Evolutionary conservation across 106 monocot species (phyloP).

Genomic region (Dendrobium catenatum): DNA sequence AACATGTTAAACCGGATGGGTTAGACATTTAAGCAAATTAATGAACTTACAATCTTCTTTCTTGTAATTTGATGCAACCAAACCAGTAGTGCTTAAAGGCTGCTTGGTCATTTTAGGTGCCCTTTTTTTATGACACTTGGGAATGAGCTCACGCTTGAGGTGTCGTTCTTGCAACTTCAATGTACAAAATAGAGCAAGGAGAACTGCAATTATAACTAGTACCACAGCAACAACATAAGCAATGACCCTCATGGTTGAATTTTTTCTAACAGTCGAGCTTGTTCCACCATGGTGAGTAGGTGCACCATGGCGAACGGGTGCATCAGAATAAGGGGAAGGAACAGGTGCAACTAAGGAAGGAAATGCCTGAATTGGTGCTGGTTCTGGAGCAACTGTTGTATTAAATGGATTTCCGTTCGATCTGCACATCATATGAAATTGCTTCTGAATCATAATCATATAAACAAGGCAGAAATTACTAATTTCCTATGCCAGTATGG

Average conservation of each 20-base stretch:
- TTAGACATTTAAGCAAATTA: neutral
- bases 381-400: conserved; percentile 43
- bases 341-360: conserved; percentile 7
- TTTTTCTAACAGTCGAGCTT: conserved; percentile 7
- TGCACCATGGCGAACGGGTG: conserved; percentile 13
- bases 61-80: conserved; percentile 6
- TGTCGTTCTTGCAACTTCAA: conserved; percentile 26
- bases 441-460: neutral
- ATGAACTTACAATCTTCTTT: conserved; percentile 16
- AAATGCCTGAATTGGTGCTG: conserved; percentile 9
- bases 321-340: conserved; percentile 15
- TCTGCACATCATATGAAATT: conserved; percentile 32
- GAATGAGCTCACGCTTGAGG: neutral
- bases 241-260: conserved; percentile 24
- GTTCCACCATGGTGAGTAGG: conserved; percentile 18
- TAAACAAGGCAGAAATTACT: neutral
- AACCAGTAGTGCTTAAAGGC: neutral
- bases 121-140: neutral
- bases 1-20: neutral
- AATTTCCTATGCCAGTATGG: neutral
- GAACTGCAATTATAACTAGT: conserved; percentile 18
- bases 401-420: conserved; percentile 91
- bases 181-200: conserved; percentile 15
- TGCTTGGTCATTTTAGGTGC: conserved; percentile 2
- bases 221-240: conserved; percentile 27